These are phyloP conservation scores for Stachybotrys chlorohalonatus DNA, from an alignment of 2,329 filamentous ascomycete species.

Conservation along the genomic window DNA sequence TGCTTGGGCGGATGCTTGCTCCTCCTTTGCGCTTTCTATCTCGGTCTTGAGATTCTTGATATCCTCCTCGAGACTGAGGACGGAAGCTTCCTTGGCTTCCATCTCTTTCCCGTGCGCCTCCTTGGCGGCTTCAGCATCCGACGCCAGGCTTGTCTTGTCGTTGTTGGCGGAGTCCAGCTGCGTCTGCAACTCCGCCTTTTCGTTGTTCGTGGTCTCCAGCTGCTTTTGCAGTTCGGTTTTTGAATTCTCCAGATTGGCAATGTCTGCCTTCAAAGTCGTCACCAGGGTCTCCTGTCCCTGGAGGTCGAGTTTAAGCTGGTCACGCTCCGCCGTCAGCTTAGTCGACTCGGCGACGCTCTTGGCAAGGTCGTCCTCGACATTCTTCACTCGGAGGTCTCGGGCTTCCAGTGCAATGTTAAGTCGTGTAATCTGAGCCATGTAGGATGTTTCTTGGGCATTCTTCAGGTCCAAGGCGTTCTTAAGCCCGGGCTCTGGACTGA, in stretches of 20 bases:
- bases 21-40: conserved; percentile 13
- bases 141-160: conserved; percentile 12
- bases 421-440: conserved; percentile 12
- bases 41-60: conserved; percentile 14
- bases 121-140: conserved; percentile 1
- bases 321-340: conserved; percentile 12
- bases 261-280: conserved; percentile 7
- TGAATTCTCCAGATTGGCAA: conserved; percentile 8
- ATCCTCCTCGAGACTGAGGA: conserved; percentile 11
- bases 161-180: conserved; percentile 9
- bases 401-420: conserved; percentile 18
- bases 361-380: conserved; percentile 13
- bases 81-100: conserved; percentile 12
- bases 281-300: conserved; percentile 10
- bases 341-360: conserved; percentile 13
- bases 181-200: conserved; percentile 12
- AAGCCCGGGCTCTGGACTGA: conserved; percentile 15
- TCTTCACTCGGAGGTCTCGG: conserved; percentile 13
- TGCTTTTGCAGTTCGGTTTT: conserved; percentile 10
- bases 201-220: conserved; percentile 5
- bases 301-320: conserved; percentile 10
- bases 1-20: conserved; percentile 11
- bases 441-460: conserved; percentile 14
- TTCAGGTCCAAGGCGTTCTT: conserved; percentile 12
- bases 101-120: conserved; percentile 2